Evolutionary conservation across 148 eudicot genomes (phyloP).

Genomic region (Beta vulgaris): DNA sequence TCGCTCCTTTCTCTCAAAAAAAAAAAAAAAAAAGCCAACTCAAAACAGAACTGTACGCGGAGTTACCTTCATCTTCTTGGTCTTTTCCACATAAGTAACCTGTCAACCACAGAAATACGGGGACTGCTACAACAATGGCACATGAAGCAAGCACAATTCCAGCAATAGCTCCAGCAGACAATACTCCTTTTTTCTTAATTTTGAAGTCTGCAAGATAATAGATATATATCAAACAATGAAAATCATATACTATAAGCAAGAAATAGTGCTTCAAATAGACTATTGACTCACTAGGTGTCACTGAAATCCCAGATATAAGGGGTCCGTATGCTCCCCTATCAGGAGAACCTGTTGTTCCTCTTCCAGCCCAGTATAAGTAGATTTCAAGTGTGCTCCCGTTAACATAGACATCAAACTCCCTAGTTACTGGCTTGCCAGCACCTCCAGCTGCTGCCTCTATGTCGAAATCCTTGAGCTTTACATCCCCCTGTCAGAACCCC

Average conservation of each 20-base stretch:
- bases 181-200: constrained; percentile 25
- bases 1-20: too few relatives aligned
- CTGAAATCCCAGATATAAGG: constrained; percentile 74
- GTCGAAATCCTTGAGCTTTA: constrained; percentile 51
- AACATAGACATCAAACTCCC: constrained; percentile 42
- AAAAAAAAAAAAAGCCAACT: neutral
- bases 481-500: constrained; percentile 40
- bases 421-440: constrained; percentile 39
- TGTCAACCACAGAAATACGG: constrained; percentile 37
- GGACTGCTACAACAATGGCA: constrained; percentile 34
- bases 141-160: constrained; percentile 59
- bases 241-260: neutral
- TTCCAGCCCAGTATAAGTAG: constrained; percentile 73
- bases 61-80: constrained; percentile 35
- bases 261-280: neutral
- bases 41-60: neutral
- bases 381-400: constrained; percentile 67
- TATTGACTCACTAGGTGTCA: constrained; percentile 66
- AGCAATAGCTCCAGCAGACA: constrained; percentile 60
- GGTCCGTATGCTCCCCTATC: constrained; percentile 70
- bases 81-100: constrained; percentile 51
- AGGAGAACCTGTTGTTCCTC: constrained; percentile 75
- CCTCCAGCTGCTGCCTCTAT: constrained; percentile 61
- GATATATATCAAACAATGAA: neutral
- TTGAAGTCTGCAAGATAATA: constrained; percentile 51